Evolutionary conservation across 2,329 filamentous ascomycete genomes (phyloP), one percentile per base, ranked within the genome.

Genomic region (Trichophyton mentagrophytes): DNA sequence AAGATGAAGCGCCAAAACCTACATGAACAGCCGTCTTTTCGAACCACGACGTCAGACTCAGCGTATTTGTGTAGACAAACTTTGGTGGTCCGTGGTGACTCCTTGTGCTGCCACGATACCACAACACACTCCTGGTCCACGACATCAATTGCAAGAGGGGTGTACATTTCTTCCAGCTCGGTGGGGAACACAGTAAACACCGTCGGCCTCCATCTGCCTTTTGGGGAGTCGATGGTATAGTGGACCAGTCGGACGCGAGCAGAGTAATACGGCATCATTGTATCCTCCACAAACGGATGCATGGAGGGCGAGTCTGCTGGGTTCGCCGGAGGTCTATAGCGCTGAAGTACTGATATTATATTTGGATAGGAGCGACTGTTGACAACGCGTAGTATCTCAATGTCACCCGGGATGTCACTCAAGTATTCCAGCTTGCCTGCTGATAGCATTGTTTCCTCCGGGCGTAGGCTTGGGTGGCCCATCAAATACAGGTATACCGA

Each of bases 371-470:
- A 40, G 17, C 61, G 59, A 58, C 66, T 64, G 55, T 70, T 68
- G 1, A 67, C 63, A 11, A 70, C 71, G 40, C 67, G 70, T n/a
- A 75, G 62, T 20, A 74, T 63, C 46, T 74, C 66, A 8, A 70
- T 61, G 13, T 40, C 65, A 22, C 72, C 72, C 4, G 66, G 64
- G 15, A 67, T 63, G 9, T 65, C 62, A 57, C 67, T 67, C 11
- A 68, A 67, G 1, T 66, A 59, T 27, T 65, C 62, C 17, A 72
- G 42, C 25, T 63, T 63, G 13, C 64, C 57, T 51, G 63, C 49
- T 2, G 63, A 61, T 5, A 56, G 22, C 3, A 68, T 67, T 53
- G 67, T 51, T 9, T 36, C n/a, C 33, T 27, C 27, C 3, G 15
- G 13, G n/a, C 27, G 3, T 13, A 27, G 27, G 11, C 33, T 27